Base-by-base conservation (phyloP, 2,329 filamentous ascomycete species). In the Coleophoma crateriformis region DNA sequence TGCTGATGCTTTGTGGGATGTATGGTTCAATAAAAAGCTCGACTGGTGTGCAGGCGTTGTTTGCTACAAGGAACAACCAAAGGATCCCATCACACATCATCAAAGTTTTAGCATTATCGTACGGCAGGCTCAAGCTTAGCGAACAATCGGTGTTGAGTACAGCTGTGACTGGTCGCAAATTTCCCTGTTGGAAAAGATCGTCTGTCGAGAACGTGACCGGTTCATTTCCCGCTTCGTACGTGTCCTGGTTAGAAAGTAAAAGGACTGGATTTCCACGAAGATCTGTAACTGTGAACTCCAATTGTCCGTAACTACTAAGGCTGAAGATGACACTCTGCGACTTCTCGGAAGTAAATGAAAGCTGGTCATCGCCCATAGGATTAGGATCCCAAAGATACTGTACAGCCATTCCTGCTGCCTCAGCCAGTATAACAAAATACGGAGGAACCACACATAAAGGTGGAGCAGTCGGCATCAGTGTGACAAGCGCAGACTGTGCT, bases 351-450 rank as follows among this genome's bases (percentile, higher is more conserved):
- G 52, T 54, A 35, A 52, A 56, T 14, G 46, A 37, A 13, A 56
- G 46, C 10, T 50, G 47, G 40, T 56, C 54, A 43, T 54, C 54
- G 17, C 42, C 47, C 6, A 47, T 37, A 15, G 52, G 47, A 4
- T 45, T n/a, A 20, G 52, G 52, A 39, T 56, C 54, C 40, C 50
- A 56, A 13, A 56, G 46, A 45, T 54, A 56, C 33, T 54, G 49
- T 15, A 49, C 12, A 10, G 32, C 27, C 14, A 27, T 22, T 15
- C 37, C 52, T 15, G 43, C 38, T n/a, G 48, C 48, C 11, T 48
- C 45, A 15, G 48, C 52, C 11, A 50, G 33, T n/a, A 56, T 54
- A n/a, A 39, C 52, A 42, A 56, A 56, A 14, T 41, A 54, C 15
- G 50, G 52, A 17, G 54, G n/a, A 14, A 56, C n/a, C 6, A 47